phyloP scores from a whole-genome alignment of 495 filamentous ascomycete genomes.

The Talaromyces stipitatus region DNA sequence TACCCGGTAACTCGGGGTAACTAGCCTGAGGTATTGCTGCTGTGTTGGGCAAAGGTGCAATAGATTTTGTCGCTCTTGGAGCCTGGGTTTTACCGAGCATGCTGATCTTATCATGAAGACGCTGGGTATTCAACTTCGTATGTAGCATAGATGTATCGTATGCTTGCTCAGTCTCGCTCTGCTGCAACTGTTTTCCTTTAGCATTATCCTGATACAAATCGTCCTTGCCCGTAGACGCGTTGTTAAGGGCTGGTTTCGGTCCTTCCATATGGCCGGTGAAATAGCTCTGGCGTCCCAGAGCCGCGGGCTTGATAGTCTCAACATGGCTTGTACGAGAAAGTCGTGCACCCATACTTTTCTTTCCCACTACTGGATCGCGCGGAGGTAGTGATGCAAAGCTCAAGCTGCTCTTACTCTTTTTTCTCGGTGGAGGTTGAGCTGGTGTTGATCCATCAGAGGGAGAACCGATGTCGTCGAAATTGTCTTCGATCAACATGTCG shows the following conservation, averaged over 20 bases:
- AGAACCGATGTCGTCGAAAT: constrained; percentile 48
- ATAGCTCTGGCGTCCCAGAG: constrained; percentile 41
- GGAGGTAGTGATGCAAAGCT: constrained; percentile 89
- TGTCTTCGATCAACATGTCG: constrained; percentile 39
- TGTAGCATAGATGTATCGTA: constrained; percentile 48
- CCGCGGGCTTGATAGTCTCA: constrained; percentile 50
- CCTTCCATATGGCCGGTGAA: constrained; percentile 46
- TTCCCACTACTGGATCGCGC: constrained; percentile 71
- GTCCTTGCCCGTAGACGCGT: constrained; percentile 14
- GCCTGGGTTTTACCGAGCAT: constrained; percentile 80
- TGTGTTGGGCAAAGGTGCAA: constrained; percentile 40
- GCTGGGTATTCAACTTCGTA: constrained; percentile 85
- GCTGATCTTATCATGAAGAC: constrained; percentile 85
- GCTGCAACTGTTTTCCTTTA: constrained; percentile 31
- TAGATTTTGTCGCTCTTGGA: constrained; percentile 62
- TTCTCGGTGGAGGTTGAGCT: constrained; percentile 60
- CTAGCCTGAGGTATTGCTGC: constrained; percentile 27
- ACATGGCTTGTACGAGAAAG: constrained; percentile 75
- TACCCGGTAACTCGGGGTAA: constrained; percentile 49
- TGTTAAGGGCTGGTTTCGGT: constrained; percentile 19
- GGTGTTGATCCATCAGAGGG: constrained; percentile 57
- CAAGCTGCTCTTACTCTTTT: constrained; percentile 73
- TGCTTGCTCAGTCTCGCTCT: constrained; percentile 27
- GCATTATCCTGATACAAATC: constrained; percentile 33
- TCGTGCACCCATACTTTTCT: constrained; percentile 70